These are phyloP conservation scores for Yamadazyma songkhlaensis DNA, from an alignment of 1,139 yeast species.

Conservation along the genomic window DNA sequence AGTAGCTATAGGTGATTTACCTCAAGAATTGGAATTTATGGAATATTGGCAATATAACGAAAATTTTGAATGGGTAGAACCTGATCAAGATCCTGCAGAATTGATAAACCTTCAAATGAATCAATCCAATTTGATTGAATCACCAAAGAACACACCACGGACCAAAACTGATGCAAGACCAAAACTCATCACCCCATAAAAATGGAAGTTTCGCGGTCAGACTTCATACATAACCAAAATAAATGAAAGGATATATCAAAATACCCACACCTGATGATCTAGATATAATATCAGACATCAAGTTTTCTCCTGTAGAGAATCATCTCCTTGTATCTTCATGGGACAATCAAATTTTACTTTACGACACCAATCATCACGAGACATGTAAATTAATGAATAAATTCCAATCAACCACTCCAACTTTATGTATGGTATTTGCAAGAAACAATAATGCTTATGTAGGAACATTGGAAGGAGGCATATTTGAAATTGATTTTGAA, in stretches of 20 bases:
- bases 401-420: slow-evolving; percentile 18
- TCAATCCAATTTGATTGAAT: neutral
- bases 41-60: slow-evolving; percentile 41
- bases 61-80: slow-evolving; percentile 43
- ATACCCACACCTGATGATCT: slow-evolving; percentile 19
- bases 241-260: slow-evolving; percentile 2
- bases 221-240: too few relatives aligned
- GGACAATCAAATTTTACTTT: slow-evolving; percentile 38
- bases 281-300: slow-evolving; percentile 31
- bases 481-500: slow-evolving; percentile 42
- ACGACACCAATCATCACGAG: slow-evolving; percentile 21
- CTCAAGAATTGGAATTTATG: slow-evolving; percentile 34
- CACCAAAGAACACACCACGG: too few relatives aligned
- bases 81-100: slow-evolving; percentile 49
- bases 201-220: slow-evolving; percentile 3
- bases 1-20: slow-evolving; percentile 31
- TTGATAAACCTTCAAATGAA: slow-evolving; percentile 12
- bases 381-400: slow-evolving; percentile 10
- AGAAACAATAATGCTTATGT: slow-evolving; percentile 21
- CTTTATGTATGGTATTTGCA: slow-evolving; percentile 17
- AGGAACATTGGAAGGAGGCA: slow-evolving; percentile 41
- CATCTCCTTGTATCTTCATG: slow-evolving; percentile 41
- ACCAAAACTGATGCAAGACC: too few relatives aligned
- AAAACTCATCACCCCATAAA: too few relatives aligned
- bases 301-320: slow-evolving; percentile 24